Conservation (phyloP, 768 basidiomycete genomes). For the Mycena galopus region DNA sequence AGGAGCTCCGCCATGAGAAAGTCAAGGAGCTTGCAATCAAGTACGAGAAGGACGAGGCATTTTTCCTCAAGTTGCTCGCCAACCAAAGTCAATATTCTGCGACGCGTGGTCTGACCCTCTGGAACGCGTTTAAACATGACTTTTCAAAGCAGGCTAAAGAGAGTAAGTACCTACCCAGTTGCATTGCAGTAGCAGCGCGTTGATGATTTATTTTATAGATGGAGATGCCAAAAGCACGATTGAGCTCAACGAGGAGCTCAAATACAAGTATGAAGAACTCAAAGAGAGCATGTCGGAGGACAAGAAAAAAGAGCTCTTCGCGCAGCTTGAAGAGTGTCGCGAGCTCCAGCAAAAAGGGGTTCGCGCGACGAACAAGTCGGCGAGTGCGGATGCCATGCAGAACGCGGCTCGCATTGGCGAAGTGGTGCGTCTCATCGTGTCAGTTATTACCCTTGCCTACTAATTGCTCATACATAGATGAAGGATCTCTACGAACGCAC, state of each 20-base stretch:
- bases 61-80: not conserved
- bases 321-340: not conserved
- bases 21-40: not conserved
- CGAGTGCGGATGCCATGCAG: not conserved
- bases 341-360: not conserved
- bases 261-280: not conserved
- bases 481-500: not conserved
- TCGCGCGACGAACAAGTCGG: constrained; percentile 3
- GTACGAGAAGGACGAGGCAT: not conserved
- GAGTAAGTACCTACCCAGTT: not conserved
- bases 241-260: not conserved
- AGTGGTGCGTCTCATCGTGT: not conserved
- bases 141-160: constrained; percentile 2
- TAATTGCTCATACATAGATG: not conserved
- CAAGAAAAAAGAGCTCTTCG: not conserved
- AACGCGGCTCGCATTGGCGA: not conserved
- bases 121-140: not conserved
- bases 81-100: not conserved
- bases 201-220: not conserved
- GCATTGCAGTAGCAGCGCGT: not conserved
- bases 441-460: not conserved
- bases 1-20: not conserved
- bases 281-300: not conserved
- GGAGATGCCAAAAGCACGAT: not conserved
- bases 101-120: not conserved